Conservation (phyloP, 352 stramenopile genomes). For the Salisapilia sapeloensis region DNA sequence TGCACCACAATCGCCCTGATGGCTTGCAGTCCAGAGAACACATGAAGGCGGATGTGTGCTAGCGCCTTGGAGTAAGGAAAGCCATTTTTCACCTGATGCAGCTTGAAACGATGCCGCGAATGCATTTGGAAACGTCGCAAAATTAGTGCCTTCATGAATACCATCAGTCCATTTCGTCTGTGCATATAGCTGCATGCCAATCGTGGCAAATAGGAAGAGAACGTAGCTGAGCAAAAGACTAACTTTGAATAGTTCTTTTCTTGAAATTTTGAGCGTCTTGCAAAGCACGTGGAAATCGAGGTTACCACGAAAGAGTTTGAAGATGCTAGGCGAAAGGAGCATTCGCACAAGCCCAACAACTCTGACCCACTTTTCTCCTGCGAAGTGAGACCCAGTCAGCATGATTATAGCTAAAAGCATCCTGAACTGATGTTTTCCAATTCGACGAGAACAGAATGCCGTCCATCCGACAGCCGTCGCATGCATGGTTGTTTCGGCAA, state of each 20-base stretch:
- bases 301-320: constrained; percentile 51
- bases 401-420: constrained; percentile 73
- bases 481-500: constrained; percentile 41
- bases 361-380: too few species aligned
- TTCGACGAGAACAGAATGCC: too few species aligned
- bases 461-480: constrained; percentile 59
- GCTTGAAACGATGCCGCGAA: constrained; percentile 71
- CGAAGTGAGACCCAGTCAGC: constrained; percentile 44
- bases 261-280: constrained; percentile 46
- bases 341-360: too few species aligned
- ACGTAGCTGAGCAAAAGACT: constrained; percentile 67
- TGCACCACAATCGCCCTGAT: constrained; percentile 52
- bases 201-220: constrained; percentile 66
- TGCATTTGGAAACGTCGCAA: constrained; percentile 53
- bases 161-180: constrained; percentile 62
- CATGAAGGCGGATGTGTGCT: constrained; percentile 15
- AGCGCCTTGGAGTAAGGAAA: constrained; percentile 35
- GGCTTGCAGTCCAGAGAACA: constrained; percentile 4
- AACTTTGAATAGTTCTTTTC: constrained; percentile 57
- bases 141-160: constrained; percentile 54
- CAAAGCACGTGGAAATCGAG: constrained; percentile 78
- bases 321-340: constrained; percentile 36
- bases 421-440: too few species aligned
- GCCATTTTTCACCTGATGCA: constrained; percentile 67
- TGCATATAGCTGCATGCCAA: constrained; percentile 71